phyloP scores from a whole-genome alignment of 2,329 filamentous ascomycete genomes.

The Penicillium sp. region DNA sequence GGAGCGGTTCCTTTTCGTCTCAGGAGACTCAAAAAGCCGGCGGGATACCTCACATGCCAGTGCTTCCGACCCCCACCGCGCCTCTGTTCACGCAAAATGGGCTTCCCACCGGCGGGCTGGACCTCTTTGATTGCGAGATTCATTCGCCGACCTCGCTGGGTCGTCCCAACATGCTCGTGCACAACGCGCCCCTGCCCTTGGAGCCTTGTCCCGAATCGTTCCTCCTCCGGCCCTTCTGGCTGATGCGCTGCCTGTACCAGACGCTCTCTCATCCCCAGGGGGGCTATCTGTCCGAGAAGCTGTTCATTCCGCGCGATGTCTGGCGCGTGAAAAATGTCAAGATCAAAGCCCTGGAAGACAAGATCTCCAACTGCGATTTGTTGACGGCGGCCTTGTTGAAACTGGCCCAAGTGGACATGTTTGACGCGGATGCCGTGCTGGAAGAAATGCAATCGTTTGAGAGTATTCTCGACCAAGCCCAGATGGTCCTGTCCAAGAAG shows the following conservation, averaged over 20 bases:
- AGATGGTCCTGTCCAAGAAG: slow-evolving; percentile 68
- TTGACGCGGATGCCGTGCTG: slow-evolving; percentile 82
- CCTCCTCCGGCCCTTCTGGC: slow-evolving; percentile 91
- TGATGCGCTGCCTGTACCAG: slow-evolving; percentile 91
- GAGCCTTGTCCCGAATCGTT: slow-evolving; percentile 88
- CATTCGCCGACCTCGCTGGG: slow-evolving; percentile 60
- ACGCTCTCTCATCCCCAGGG: slow-evolving; percentile 86
- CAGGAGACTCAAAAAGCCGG: slow-evolving; percentile 41
- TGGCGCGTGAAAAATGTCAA: slow-evolving; percentile 95
- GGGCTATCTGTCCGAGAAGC: slow-evolving; percentile 81
- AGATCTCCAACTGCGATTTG: slow-evolving; percentile 83
- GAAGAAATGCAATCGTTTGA: slow-evolving; percentile 94
- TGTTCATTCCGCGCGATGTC: slow-evolving; percentile 87
- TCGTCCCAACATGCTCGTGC: slow-evolving; percentile 56
- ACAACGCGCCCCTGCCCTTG: slow-evolving; percentile 67
- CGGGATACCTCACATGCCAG: slow-evolving; percentile 51
- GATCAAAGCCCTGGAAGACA: slow-evolving; percentile 85
- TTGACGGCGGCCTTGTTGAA: slow-evolving; percentile 84
- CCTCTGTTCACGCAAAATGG: slow-evolving; percentile 53
- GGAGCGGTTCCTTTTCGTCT: slow-evolving; percentile 60
- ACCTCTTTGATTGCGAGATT: slow-evolving; percentile 79
- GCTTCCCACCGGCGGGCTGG: slow-evolving; percentile 60
- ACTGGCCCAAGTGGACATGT: slow-evolving; percentile 75
- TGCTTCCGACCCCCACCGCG: slow-evolving; percentile 62
- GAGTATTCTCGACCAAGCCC: slow-evolving; percentile 76